A percentile compares a stretch with the other conserved stretches of the same genome.
phyloP scores from a whole-genome alignment of 83 land plant genomes.

The Picea abies region DNA sequence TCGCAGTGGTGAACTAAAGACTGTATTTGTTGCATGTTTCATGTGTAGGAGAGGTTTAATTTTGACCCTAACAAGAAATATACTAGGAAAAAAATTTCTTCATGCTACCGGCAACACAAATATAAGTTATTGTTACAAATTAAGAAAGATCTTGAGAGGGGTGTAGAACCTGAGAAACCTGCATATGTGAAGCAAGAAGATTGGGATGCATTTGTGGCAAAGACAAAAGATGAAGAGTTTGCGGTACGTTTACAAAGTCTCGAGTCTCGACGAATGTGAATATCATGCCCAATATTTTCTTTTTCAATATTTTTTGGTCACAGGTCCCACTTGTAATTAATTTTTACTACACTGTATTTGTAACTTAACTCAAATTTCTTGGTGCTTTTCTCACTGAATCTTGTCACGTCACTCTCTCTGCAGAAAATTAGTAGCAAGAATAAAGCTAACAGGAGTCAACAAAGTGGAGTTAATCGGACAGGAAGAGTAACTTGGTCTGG shows the following conservation, averaged over 20 bases:
- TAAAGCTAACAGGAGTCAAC: constrained; percentile 31
- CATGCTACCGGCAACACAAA: constrained; percentile 32
- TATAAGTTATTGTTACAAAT: constrained; percentile 25
- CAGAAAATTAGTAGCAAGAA: constrained; percentile 32
- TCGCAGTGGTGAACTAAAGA: background rate
- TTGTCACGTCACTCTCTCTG: background rate
- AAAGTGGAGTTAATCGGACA: constrained; percentile 22
- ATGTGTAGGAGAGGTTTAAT: constrained; percentile 29
- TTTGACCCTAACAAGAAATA: constrained; percentile 27
- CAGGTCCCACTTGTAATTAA: background rate
- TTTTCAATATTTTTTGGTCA: background rate
- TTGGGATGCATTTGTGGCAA: constrained; percentile 33
- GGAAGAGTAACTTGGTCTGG: background rate
- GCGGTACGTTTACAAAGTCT: constrained; percentile 13
- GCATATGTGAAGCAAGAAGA: constrained; percentile 32
- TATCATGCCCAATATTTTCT: background rate
- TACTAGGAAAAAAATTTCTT: constrained; percentile 29
- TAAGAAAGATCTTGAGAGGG: constrained; percentile 29
- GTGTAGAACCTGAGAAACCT: constrained; percentile 25
- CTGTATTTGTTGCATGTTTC: background rate
- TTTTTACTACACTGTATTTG: background rate
- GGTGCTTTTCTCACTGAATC: background rate
- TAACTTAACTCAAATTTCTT: background rate
- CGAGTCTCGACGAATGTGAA: background rate
- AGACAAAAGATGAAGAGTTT: constrained; percentile 33